Evolutionary conservation across 495 filamentous ascomycete species (phyloP).

Genomic region (Xylaria intraflava): DNA sequence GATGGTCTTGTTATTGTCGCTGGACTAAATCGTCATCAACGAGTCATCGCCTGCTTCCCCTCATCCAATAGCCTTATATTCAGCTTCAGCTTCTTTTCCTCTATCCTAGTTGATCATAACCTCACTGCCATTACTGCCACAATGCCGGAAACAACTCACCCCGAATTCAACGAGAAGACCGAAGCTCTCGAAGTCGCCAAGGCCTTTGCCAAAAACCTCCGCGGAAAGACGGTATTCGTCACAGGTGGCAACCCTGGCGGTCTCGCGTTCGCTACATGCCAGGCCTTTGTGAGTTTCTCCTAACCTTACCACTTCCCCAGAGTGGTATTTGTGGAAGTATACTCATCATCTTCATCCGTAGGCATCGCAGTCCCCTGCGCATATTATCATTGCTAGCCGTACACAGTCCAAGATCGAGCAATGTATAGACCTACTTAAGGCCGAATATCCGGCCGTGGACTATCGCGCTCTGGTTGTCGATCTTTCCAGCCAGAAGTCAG

Average conservation of each 20-base stretch:
- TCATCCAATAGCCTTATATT: background rate
- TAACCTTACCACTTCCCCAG: background rate
- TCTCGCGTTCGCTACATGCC: slow-evolving; percentile 36
- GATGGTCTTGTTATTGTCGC: background rate
- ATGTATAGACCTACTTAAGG: slow-evolving; percentile 29
- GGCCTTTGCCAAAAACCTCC: slow-evolving; percentile 29
- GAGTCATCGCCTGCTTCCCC: background rate
- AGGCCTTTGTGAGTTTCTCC: slow-evolving; percentile 34
- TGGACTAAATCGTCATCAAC: background rate
- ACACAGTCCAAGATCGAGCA: slow-evolving; percentile 33
- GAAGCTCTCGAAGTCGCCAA: slow-evolving; percentile 37
- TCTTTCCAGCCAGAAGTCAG: slow-evolving; percentile 38
- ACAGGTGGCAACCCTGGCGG: slow-evolving; percentile 37
- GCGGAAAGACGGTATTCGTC: slow-evolving; percentile 36
- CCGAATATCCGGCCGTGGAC: slow-evolving; percentile 30
- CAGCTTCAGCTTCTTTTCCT: background rate
- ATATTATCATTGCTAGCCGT: slow-evolving; percentile 37
- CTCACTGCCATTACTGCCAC: background rate
- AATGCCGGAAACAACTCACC: slow-evolving; percentile 30
- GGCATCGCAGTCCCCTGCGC: slow-evolving; percentile 38
- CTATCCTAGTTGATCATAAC: background rate
- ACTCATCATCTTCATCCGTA: slow-evolving; percentile 8
- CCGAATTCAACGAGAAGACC: slow-evolving; percentile 33
- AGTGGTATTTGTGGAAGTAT: background rate
- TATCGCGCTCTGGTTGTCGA: slow-evolving; percentile 37